Evolutionary conservation across 169 alveolate species (phyloP).

Genomic region (Plasmodium knowlesi): DNA sequence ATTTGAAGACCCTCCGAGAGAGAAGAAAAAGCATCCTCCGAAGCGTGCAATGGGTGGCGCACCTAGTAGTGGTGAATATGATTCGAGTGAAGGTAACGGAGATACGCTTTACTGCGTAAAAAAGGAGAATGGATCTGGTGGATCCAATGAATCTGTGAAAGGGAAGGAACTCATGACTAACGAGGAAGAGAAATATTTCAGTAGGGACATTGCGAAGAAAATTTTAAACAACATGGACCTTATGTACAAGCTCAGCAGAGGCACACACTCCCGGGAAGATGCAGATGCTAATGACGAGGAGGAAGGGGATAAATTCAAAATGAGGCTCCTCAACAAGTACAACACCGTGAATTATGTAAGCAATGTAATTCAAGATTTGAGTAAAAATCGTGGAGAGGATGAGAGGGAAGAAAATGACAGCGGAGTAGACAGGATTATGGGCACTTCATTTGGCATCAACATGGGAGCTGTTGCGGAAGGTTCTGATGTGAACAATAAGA

Average conservation of each 20-base stretch:
- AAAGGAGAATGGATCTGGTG: not conserved
- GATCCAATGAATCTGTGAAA: not conserved
- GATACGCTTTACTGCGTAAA: not conserved
- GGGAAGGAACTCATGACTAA: not conserved
- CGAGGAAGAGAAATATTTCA: not conserved
- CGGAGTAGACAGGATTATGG: not conserved
- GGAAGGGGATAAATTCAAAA: not conserved
- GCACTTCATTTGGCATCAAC: not conserved
- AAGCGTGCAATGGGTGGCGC: not conserved
- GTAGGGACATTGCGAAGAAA: slow-evolving; percentile 7
- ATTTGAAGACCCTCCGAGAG: not conserved
- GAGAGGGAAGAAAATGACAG: not conserved
- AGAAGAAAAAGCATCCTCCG: not conserved
- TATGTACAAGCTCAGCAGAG: not conserved
- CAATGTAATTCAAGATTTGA: slow-evolving; percentile 1
- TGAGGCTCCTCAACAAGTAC: not conserved
- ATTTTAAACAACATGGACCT: slow-evolving; percentile 8
- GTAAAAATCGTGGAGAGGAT: not conserved
- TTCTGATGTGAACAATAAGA: not conserved
- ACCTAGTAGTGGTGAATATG: slow-evolving; percentile 1
- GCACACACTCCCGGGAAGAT: not conserved
- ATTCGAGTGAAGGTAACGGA: not conserved
- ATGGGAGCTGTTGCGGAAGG: not conserved
- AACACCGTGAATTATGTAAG: not conserved
- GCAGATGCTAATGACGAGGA: not conserved